Base-by-base conservation (phyloP, 352 stramenopile species). In the Phytophthora nicotianae region DNA sequence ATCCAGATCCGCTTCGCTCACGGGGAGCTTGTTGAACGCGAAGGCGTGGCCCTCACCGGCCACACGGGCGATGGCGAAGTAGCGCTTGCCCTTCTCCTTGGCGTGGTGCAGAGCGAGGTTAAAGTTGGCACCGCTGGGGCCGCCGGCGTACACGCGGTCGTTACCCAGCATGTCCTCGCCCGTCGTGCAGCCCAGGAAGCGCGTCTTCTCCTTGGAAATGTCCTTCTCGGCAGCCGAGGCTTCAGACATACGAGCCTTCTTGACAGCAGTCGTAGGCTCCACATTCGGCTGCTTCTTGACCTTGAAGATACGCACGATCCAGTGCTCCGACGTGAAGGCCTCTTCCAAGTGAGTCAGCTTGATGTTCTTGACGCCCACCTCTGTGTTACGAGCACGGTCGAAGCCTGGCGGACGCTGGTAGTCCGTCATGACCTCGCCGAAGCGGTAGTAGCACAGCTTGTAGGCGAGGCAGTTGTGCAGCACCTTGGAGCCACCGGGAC, bases 251-350 rank as follows among this genome's bases (percentile, higher is more conserved):
- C 81, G 79, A 21, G 74, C 77, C 64, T 86, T 84, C 73, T 86
- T 88, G 21, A 90, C 65, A 35, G 76, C 76, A 19, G 76, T 89
- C 35, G 78, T 93, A 11, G 84, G 58, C 58, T 93, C 81, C n/a
- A 95, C 83, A 57, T 89, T 91, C 5, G 84, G 68, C 68, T 85
- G 79, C 67, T 91, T 93, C 77, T 97, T 96, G n/a, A 98, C 90
- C 74, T 95, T 95, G 74, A 90, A 98, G 55, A 98, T 98, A 62
- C 94, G 90, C 45, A 98, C 91, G 47, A 97, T 97, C 91, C 93
- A 98, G 76, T 98, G 90, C 73, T 98, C 90, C n/a, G 86, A 97
- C 58, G 90, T 98, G 69, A 98, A 98, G 2, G 89, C 90, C 65
- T 98, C 91, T 61, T 98, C 92, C 72, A 98, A 62, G 68, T 96